Evolutionary conservation across 2,329 filamentous ascomycete genomes (phyloP), one percentile per base, ranked within the genome.

Genomic region (Magnaporthiopsis rhizophila): DNA sequence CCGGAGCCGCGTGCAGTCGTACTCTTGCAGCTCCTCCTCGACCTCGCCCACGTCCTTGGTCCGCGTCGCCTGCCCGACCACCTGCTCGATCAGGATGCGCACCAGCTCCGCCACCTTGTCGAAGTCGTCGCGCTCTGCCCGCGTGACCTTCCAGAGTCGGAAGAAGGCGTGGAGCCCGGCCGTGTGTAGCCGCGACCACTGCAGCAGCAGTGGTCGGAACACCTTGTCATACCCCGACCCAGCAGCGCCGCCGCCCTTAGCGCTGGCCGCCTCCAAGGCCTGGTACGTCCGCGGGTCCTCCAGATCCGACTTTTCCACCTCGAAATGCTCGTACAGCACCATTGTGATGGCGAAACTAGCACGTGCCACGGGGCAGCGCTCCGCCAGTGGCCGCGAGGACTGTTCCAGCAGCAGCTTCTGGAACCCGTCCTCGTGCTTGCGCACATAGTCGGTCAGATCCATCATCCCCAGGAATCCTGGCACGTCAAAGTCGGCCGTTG

Each of bases 381-480:
- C 86, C 62, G 86, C 80, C 28, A 85, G 71, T 1, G 90, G 85
- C 71, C 87, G 86, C 8, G 88, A 86, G 3, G 91, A 89, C 76
- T 99, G 95, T 76, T 99, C 95, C 50, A 97, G 80, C 21, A 99
- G 78, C 69, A 96, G 81, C 77, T 96, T 97, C 74, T 97, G 93
- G 70, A 96, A 98, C 13, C 87, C 86, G 72, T 97, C 93, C 74
- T 97, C 92, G 72, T 97, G 89, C 73, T 92, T 96, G 71, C 90
- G 86, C 61, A 97, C 92, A 74, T 92, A 99, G 75, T 98, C 93
- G 2, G 92, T 91, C 71, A 99, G 77, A 74, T 99, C 95, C 93
- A 99, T 98, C 86, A 99, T 91, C 34, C 95, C 95, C 64, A 99
- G 77, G 73, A 93, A 98, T 0, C 95, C 95, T 34, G 90, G 89